Evolutionary conservation across 2,329 filamentous ascomycete species (phyloP), one percentile per base, ranked within the genome.

Genomic region (Cladosporium sphaerospermum): DNA sequence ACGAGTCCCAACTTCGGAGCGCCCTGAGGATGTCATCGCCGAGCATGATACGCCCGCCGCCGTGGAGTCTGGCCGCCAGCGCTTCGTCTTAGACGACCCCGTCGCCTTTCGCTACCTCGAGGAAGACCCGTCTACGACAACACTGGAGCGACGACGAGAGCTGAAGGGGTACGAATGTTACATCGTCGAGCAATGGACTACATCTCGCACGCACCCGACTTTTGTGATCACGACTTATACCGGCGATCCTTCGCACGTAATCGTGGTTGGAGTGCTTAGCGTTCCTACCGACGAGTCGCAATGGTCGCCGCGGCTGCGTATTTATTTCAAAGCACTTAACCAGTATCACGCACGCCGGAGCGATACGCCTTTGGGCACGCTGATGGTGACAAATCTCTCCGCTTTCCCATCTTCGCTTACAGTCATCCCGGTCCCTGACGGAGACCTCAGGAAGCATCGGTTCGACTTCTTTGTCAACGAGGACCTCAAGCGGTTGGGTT

Each of bases 101-200:
- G 77, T 86, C 37, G 84, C 83, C 11, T 82, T 86, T 59, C 78
- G 76, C 59, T 95, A 92, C 65, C 81, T 99, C 18, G 88, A 95
- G 73, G 88, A 95, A 66, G 93, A 97, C 59, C 76, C 83, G 1
- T 82, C 80, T 4, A 90, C 89, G 3, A 78, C 77, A 3, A 83
- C 96, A 7, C 76, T 96, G 58, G 82, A 91, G 61, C 84, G 86
- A 50, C 82, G 83, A 52, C 78, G 79, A 46, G 75, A 80, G 46
- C 78, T 99, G 5, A 74, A 81, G 56, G 92, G 92, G 59, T 97
- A 96, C 71, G 91, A 97, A 69, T 78, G 92, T 57, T 97, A 97
- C 70, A 74, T 97, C 13, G 89, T 97, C 59, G 93, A 97, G 69
- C 93, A 99, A 76, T 99, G 93, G 93, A 89, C 89, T 5, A 96